A percentile compares a stretch with the other conserved stretches of the same genome.
These are phyloP conservation scores for Yamagishiella unicocca DNA, from an alignment of 139 green algal genomes.

Conservation along the genomic window DNA sequence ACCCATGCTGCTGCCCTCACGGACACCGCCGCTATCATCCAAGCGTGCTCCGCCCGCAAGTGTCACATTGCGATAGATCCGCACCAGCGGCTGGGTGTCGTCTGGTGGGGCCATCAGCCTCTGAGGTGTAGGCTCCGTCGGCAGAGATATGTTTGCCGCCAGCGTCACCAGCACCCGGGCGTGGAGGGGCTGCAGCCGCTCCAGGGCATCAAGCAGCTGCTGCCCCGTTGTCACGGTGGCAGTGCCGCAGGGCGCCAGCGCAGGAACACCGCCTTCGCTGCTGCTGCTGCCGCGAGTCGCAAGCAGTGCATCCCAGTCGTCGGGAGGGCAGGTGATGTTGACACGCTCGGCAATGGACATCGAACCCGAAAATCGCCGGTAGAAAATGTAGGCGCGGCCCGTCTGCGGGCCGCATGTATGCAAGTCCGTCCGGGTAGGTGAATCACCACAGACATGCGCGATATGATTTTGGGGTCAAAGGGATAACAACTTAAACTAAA, in stretches of 20 bases:
- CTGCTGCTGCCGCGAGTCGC: not conserved
- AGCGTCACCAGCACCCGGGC: not conserved
- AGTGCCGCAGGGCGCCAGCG: conserved; percentile 3
- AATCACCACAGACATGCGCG: not conserved
- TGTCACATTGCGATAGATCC: not conserved
- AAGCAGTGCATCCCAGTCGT: not conserved
- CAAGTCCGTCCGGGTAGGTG: no score
- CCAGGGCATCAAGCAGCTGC: not conserved
- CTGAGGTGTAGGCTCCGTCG: not conserved
- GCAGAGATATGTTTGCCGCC: not conserved
- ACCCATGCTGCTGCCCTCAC: not conserved
- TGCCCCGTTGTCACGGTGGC: not conserved
- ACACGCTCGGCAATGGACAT: not conserved
- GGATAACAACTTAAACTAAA: no score
- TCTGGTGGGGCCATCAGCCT: not conserved
- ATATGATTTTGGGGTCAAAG: no score
- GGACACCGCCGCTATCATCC: not conserved
- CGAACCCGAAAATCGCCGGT: not conserved
- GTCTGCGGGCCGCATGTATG: not conserved
- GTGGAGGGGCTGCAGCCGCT: not conserved
- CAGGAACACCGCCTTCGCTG: not conserved
- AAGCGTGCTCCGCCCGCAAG: not conserved
- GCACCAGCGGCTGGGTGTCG: not conserved
- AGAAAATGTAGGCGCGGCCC: not conserved
- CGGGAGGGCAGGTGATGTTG: not conserved